Evolutionary conservation across 768 basidiomycete genomes (phyloP), one percentile per base, ranked within the genome.

Genomic region (Hygrocybe coccinea): DNA sequence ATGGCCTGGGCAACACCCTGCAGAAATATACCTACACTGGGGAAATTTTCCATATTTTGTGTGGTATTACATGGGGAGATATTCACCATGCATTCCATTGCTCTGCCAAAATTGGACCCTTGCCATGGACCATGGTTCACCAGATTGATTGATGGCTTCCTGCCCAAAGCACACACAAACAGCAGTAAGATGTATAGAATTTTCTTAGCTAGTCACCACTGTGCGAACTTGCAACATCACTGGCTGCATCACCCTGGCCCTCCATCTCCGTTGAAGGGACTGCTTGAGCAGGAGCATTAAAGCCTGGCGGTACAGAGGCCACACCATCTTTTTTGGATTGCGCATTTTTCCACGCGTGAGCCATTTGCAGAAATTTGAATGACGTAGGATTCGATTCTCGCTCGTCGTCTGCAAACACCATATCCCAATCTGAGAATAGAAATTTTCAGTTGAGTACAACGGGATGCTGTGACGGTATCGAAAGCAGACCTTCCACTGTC

Each of bases 381-480:
- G 91, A 83, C 0, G 91, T 86, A 0, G 95, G 91, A 64, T 97
- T 95, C 45, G 87, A 83, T 65, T 95, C 95, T 51, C 87, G 81
- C 65, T 97, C 93, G 79, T 98, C 95, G 75, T 97, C 95, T 24
- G 93, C 86, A 69, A 97, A 98, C 19, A 95, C 86, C 65, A 95
- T 83, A 65, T 95, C 95, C 86, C 89, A 95, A 64, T 95, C 95
- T 94, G 56, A 11, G 41, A n/a, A 41, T 25, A 4, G 17, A 59
- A 19, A 61, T 35, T 37, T 33, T 54, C 25, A 49, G 17, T 22
- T 14, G 47, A 38, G 37, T 17, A 22, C 38, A 21, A 19, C 24
- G 41, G 38, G 14, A 39, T 49, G n/a, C n/a, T n/a, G n/a, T n/a
- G n/a, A 29, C 17, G 9, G 25, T 37, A 25, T 5, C 51, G 21